These are phyloP conservation scores for Begonia peltatifolia DNA, from an alignment of 306 rosid genomes.

Conservation along the genomic window DNA sequence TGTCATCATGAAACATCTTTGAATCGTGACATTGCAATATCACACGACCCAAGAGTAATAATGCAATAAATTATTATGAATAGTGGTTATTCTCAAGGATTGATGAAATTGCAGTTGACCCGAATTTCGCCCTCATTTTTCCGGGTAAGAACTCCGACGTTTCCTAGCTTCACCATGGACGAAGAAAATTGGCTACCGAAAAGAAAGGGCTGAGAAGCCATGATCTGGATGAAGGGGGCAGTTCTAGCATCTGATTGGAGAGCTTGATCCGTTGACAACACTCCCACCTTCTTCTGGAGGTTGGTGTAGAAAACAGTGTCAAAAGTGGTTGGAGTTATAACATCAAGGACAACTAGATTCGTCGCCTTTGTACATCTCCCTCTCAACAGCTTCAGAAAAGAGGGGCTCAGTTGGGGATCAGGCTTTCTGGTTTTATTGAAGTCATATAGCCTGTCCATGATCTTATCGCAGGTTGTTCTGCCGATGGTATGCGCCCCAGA, in stretches of 20 bases:
- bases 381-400: conserved; percentile 27
- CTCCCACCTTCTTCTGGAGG: conserved; percentile 34
- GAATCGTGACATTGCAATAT: no score
- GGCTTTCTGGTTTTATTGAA: conserved; percentile 30
- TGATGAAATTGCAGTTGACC: conserved; percentile 19
- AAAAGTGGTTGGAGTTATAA: conserved; percentile 54
- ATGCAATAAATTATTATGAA: no score
- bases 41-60: no score
- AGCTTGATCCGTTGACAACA: conserved; percentile 58
- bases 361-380: conserved; percentile 27
- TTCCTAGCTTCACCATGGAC: conserved; percentile 64
- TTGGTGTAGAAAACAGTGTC: conserved; percentile 54
- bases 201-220: conserved; percentile 39
- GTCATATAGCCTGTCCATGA: conserved; percentile 28
- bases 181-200: conserved; percentile 43
- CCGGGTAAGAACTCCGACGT: conserved; percentile 19
- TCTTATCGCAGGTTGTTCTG: conserved; percentile 56
- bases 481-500: conserved; percentile 76
- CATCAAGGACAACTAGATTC: conserved; percentile 41
- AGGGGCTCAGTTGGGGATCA: conserved; percentile 38
- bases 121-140: conserved; percentile 41
- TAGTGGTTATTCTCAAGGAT: no score
- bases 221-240: conserved; percentile 51
- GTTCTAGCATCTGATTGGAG: conserved; percentile 43
- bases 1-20: no score